phyloP scores from a whole-genome alignment of 768 basidiomycete genomes.

The Leccinum imitatum region DNA sequence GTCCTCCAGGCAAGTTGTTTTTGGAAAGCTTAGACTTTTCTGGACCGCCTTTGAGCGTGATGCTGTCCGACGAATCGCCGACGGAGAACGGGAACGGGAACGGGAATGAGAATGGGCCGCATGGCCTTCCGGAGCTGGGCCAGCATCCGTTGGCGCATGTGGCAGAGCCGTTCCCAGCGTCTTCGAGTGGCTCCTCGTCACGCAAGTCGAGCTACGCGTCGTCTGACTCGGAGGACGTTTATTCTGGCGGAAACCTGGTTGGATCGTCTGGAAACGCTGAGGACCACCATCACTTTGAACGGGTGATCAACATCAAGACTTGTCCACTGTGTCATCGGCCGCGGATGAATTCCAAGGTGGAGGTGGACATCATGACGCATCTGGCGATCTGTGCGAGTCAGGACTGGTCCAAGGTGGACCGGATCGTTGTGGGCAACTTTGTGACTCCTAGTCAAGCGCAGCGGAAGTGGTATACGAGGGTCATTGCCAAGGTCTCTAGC shows the following conservation, averaged over 20 bases:
- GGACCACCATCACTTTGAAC: constrained; percentile 54
- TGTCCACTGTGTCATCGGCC: constrained; percentile 94
- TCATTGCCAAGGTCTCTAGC: constrained; percentile 80
- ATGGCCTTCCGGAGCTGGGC: constrained; percentile 35
- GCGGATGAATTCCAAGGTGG: constrained; percentile 79
- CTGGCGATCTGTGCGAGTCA: constrained; percentile 93
- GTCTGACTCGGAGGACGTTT: constrained; percentile 46
- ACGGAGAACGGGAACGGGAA: constrained; percentile 14
- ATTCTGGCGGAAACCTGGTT: constrained; percentile 13
- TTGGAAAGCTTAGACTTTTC: constrained; percentile 64
- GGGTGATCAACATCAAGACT: constrained; percentile 92
- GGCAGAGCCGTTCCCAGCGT: constrained; percentile 27
- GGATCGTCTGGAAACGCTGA: constrained; percentile 13
- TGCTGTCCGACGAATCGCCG: constrained; percentile 31
- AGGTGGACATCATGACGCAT: constrained; percentile 95
- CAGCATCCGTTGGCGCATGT: constrained; percentile 43
- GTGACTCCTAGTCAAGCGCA: constrained; percentile 95
- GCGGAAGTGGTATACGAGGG: constrained; percentile 94
- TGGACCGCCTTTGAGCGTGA: constrained; percentile 43
- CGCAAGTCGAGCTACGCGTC: constrained; percentile 41
- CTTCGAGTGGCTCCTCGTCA: constrained; percentile 12
- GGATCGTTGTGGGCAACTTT: constrained; percentile 91
- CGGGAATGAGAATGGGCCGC: too few relatives aligned
- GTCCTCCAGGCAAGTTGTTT: constrained; percentile 38
- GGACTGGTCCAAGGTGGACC: constrained; percentile 88